Base-by-base conservation (phyloP, 805 yeast species). In the Candida sphagnicola region DNA sequence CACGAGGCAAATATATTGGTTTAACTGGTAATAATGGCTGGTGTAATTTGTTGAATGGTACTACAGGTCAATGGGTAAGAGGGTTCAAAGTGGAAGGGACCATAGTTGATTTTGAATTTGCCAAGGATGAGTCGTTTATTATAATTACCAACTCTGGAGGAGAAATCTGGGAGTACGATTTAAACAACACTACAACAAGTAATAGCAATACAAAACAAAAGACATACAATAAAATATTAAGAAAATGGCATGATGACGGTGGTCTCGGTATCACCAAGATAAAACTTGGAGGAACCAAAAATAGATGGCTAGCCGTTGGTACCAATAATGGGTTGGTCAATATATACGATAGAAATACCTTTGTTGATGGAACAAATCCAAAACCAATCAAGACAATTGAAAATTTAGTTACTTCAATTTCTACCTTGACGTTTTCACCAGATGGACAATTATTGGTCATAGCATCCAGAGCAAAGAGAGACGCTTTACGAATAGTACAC, bases 11-110 rank as follows among this genome's bases (percentile, higher is more conserved):
- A 26, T 83, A 66, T 48, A 67, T 93, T 25, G 95, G 88, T 2
- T 63, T 93, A 34, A 69, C 77, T 28, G 99, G 98, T 50, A 79
- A 80, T 44, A 78, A 82, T 40, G 99, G 99, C 24, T 91, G 96
- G 93, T 73, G 93, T 44, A 91, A 91, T 56, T 56, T 95, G 4
- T 55, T 93, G 21, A 80, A 82, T 34, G 83, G 93, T 2, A 51
- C 66, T 5, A 82, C 87, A 0, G 95, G 95, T n/a, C 89, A 85
- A 50, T 90, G 93, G 85, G 57, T 87, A 15, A 75, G 78, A 33
- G 95, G 91, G 2, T 88, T 88, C 55, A 91, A 91, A 58, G 75
- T 89, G 21, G 96, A 93, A 56, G 98, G 97, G 4, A 76, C 77
- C 1, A 67, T 90, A 31, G 79, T 84, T 5, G 99, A 93, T 60